Base-by-base conservation (phyloP, 108 stramenopile species). In the Fragilaria crotonensis region DNA sequence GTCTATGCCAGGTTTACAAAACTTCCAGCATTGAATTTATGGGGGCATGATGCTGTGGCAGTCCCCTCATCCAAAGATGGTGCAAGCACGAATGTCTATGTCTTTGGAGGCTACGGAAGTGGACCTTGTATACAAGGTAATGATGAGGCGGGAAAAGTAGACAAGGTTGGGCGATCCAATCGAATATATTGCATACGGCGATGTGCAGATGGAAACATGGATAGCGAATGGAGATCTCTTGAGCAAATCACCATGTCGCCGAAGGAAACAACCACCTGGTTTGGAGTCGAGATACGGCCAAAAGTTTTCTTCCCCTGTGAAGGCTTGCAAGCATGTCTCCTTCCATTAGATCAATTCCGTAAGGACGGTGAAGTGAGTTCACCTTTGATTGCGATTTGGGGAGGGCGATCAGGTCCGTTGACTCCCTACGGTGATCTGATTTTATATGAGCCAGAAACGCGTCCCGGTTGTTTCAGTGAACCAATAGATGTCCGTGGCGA, bases 91-190 rank as follows among this genome's bases (percentile, higher is more conserved):
- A 64, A 67, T 54, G 33, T 67, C 11, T 53, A 76, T 18, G 71
- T 78, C 14, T 78, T 86, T 64, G 91, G 91, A 17, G 91, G 91
- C 20, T 87, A 89, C 58, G 91, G 91, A 27, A 72, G 54, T 14
- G 87, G 91, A 9, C 91, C 91, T 28, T 26, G 25, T 31, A 9
- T 55, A 2, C 31, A 33, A 22, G 20, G 21, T 19, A 14, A 1
- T 36, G 25, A 25, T 30, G 26, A 20, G 11, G 27, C 19, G 1
- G n/a, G n/a, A n/a, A n/a, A n/a, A n/a, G 11, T 0, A n/a, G 33
- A 30, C 9, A 47, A 30, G 21, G 49, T 26, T 29, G 31, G 48
- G 23, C 50, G 79, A 36, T 71, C 63, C 59, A 72, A 80, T 65
- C 23, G 41, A 7, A 48, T 80, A 4, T 77, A 63, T 60, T 54